Evolutionary conservation across 1,284 basidiomycete species (phyloP), one percentile per base, ranked within the genome.

Genomic region (Cryptococcus wingfieldii): DNA sequence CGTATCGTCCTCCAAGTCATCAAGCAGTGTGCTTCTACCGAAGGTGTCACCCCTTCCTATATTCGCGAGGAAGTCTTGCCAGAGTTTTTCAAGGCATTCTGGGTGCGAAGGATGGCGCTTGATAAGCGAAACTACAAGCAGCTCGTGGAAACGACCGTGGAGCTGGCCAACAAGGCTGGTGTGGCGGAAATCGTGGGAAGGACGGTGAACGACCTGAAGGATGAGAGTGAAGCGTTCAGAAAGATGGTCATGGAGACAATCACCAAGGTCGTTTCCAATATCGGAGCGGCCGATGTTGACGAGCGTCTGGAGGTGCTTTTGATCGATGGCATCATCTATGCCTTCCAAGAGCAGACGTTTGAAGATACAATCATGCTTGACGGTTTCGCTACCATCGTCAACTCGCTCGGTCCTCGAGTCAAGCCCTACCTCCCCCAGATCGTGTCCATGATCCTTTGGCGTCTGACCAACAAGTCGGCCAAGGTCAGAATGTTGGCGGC

Each of bases 231-330:
- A 79, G 92, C 93, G 6, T 98, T 95, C 81, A 83, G 95, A 63
- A 98, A 98, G 82, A 98, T 98, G 96, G 94, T 97, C 43, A 98
- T 98, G 95, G 96, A 98, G 80, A 98, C 96, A 0, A 97, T 98
- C 67, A 96, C 93, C 23, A 96, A 97, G 75, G 96, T 98, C 39
- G 83, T 99, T 34, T 86, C 87, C 7, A 88, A 87, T 12, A 84
- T 96, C 4, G 94, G 96, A 55, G 91, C 95, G 2, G 90, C 94
- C 1, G 96, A 98, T 70, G 90, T 98, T 57, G 95, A 98, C 71
- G 93, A 98, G 76, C 83, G 93, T 50, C 81, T 98, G 47, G 95
- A 99, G 78, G 85, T 95, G 13, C 84, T 90, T 55, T 84, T 99
- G 13, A 89, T 98, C 37, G 96, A 99, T 70, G 95, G 96, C 47